phyloP scores from a whole-genome alignment of 192 early-diverging fungal genomes.

The Phlyctochytrium planicorne region DNA sequence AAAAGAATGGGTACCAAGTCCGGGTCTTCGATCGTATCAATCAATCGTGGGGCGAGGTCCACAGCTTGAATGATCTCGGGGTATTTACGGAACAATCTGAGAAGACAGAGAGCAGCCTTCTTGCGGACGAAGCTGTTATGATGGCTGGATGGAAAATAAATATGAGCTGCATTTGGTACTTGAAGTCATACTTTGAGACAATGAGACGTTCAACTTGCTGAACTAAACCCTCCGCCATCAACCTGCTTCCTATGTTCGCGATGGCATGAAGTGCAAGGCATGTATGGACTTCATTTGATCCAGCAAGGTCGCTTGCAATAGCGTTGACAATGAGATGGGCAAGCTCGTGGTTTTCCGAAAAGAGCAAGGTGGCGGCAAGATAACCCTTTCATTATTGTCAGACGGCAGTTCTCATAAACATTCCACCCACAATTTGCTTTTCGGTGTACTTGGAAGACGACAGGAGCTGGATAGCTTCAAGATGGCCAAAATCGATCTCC shows the following conservation, averaged over 20 bases:
- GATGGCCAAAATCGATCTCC: conserved; percentile 97
- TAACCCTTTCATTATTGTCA: conserved; percentile 77
- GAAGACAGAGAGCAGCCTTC: conserved; percentile 92
- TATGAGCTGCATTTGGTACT: not conserved
- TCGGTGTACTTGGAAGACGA: conserved; percentile 91
- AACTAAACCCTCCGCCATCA: conserved; percentile 86
- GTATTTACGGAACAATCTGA: conserved; percentile 85
- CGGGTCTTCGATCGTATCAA: conserved; percentile 81
- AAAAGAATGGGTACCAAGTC: too few relatives aligned
- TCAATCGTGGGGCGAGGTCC: conserved; percentile 83
- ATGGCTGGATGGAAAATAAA: conserved; percentile 26
- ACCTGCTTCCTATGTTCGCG: conserved; percentile 91
- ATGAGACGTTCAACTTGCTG: conserved; percentile 82
- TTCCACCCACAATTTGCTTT: conserved; percentile 97
- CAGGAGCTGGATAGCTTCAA: conserved; percentile 92
- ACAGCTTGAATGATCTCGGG: conserved; percentile 83
- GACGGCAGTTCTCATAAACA: not conserved
- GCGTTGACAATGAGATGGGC: conserved; percentile 82
- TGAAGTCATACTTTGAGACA: conserved; percentile 65
- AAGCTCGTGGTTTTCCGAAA: conserved; percentile 85
- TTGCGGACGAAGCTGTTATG: conserved; percentile 82
- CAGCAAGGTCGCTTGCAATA: conserved; percentile 83
- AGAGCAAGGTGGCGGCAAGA: conserved; percentile 87
- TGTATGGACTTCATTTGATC: conserved; percentile 78
- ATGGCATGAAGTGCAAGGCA: conserved; percentile 94